Base-by-base conservation (phyloP, 495 filamentous ascomycete genomes). In the Annulohypoxylon maeteangense region DNA sequence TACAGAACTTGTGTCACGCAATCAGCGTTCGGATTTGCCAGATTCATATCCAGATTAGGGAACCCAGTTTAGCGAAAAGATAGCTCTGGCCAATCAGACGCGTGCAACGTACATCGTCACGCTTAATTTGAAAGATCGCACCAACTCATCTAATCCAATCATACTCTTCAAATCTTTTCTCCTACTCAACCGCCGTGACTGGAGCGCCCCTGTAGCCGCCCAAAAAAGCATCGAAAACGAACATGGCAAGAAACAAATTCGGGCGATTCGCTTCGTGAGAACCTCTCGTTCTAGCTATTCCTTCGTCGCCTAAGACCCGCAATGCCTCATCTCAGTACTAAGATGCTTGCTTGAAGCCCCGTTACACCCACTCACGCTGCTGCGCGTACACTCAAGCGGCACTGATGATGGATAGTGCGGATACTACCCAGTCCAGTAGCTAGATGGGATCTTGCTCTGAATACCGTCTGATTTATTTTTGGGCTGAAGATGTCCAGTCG, bases 261-360 rank as follows among this genome's bases (percentile, higher is more conserved):
- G 61, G 61, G 75, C 75, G 75, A 70, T 68, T 78, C 75, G 75
- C 75, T 54, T 71, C 62, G 31, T 44, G 25, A 70, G 58, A 71
- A 51, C 75, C 75, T 78, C 75, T 78, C 75, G 38, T 78, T 76
- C 63, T 27, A 31, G 27, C 34, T 8, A 59, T 59, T 36, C 31
- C 62, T 18, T 38, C 25, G 36, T 61, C 65, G 51, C 27, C 53
- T 38, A 60, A 58, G 16, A 68, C 70, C 62, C 40, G 47, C 57
- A 56, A 53, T 62, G 74, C 74, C 56, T 76, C 70, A 74, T 68
- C 57, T 57, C 53, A 51, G 22, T 63, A 42, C 57, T 16, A 44
- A 14, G 55, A 34, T 22, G 50, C 7, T 61, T 16, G 47, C 12
- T 45, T 36, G 40, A 31, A 48, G 45, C n/a, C 12, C 1, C 1